Evolutionary conservation across 2,329 filamentous ascomycete genomes (phyloP), one percentile per base, ranked within the genome.

Genomic region (Paecilomyces niveus): DNA sequence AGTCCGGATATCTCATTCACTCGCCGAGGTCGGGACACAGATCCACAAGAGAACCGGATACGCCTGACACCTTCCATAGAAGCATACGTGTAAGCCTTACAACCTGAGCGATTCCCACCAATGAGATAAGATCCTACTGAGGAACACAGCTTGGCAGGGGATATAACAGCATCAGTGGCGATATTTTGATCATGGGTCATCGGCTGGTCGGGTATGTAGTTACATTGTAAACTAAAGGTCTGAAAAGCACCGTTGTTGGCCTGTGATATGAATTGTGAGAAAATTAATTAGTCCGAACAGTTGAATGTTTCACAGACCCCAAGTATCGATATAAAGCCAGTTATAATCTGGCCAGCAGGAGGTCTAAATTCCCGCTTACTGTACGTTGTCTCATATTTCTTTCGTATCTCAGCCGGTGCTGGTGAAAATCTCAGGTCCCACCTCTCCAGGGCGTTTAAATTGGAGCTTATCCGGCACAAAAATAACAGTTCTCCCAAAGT

Each of bases 211-310:
- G 29, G 18, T 6, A 18, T 32, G n/a, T 24, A 9, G 13, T 33
- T 15, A 31, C 50, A 32, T 57, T 54, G 56, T 22, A 57, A 21
- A 31, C 51, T 51, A 54, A 57, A 57, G 31, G 56, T 57, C 26
- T 54, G 56, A 6, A 57, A 57, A 22, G 22, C 24, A 26, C 53
- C 31, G 29, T 29, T 54, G 10, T 24, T 26, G n/a, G 53, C 56
- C 56, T 57, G 33, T 5, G 33, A 3, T 53, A 13, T 13, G 45
- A 50, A 50, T 21, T 33, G 49, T 33, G 7, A 32, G 24, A 32
- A n/a, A 57, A 15, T 24, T 3, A 32, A 6, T 32, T 9, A 22
- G 54, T 18, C 15, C 15, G 5, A 45, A 39, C 9, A 7, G 8
- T 11, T 1, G 45, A 18, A 50, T 18, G n/a, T n/a, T 50, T 21